Evolutionary conservation across 306 rosid genomes (phyloP).

Genomic region (Rubus parviflorus): DNA sequence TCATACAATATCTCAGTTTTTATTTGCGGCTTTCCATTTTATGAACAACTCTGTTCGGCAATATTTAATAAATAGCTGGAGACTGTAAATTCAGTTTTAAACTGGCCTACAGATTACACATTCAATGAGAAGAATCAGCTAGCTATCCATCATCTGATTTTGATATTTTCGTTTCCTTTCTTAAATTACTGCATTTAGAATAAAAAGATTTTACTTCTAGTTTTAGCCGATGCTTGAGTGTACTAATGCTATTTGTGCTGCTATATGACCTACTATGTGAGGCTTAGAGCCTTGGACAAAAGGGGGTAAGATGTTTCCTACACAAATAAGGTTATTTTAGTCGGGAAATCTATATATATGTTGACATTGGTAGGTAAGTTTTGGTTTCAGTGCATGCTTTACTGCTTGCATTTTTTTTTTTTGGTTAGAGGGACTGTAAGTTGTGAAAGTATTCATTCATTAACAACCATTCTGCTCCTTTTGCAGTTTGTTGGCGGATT

Average conservation of each 20-base stretch:
- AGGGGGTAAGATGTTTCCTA: neutral
- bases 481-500: constrained; percentile 92
- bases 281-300: neutral
- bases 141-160: neutral
- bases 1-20: neutral
- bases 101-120: neutral
- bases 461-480: constrained; percentile 19
- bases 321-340: neutral
- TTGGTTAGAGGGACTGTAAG: too few relatives aligned
- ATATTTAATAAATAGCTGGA: neutral
- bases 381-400: neutral
- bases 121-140: neutral
- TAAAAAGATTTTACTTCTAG: neutral
- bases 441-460: constrained; percentile 22
- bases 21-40: neutral
- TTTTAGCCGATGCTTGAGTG: neutral
- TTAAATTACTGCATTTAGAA: neutral
- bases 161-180: neutral
- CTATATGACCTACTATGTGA: neutral
- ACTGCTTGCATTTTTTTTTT: neutral
- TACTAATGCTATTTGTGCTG: neutral
- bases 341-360: neutral
- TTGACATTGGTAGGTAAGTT: neutral
- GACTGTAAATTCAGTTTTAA: neutral
- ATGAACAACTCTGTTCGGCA: neutral